phyloP scores from a whole-genome alignment of 1,284 basidiomycete genomes.

The Sanguinoderma infundibulare region DNA sequence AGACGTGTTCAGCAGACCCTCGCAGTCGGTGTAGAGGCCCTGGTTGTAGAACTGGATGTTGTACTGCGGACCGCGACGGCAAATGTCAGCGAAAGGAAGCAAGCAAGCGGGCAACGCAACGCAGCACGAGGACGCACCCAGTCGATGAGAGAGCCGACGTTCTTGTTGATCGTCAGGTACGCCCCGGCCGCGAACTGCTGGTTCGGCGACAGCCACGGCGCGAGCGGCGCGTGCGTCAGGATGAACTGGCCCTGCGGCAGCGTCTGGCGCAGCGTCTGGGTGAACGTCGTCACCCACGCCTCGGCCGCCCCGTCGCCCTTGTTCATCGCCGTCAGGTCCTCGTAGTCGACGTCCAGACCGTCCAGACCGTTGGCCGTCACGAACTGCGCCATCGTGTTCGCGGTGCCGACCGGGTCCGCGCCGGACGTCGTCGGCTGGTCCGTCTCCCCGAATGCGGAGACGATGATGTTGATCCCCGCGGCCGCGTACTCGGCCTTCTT shows the following conservation, averaged over 20 bases:
- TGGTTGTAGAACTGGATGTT: constrained; percentile 64
- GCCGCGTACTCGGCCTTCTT: constrained; percentile 46
- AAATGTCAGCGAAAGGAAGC: background rate
- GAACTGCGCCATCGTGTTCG: constrained; percentile 51
- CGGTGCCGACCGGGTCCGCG: constrained; percentile 44
- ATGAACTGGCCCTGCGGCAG: constrained; percentile 40
- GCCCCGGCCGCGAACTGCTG: constrained; percentile 57
- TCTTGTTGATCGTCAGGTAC: constrained; percentile 57
- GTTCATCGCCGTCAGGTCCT: constrained; percentile 53
- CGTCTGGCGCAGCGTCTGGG: constrained; percentile 38
- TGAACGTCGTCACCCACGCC: constrained; percentile 44
- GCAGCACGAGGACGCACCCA: constrained; percentile 31
- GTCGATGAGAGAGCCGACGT: constrained; percentile 53
- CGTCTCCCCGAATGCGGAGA: constrained; percentile 54
- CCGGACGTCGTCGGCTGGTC: constrained; percentile 51
- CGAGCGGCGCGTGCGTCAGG: constrained; percentile 47
- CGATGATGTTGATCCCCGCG: constrained; percentile 51
- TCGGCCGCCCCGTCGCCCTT: constrained; percentile 41
- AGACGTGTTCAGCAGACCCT: constrained; percentile 48
- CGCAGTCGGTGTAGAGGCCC: constrained; percentile 51
- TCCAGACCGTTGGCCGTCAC: constrained; percentile 41
- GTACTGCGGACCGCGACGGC: constrained; percentile 35
- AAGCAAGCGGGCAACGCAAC: too few relatives aligned
- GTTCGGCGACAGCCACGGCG: constrained; percentile 58
- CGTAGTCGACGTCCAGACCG: constrained; percentile 63